A percentile compares a stretch with the other conserved stretches of the same genome.
phyloP scores from a whole-genome alignment of 192 early-diverging fungal species.

The Linnemannia schmuckeri region DNA sequence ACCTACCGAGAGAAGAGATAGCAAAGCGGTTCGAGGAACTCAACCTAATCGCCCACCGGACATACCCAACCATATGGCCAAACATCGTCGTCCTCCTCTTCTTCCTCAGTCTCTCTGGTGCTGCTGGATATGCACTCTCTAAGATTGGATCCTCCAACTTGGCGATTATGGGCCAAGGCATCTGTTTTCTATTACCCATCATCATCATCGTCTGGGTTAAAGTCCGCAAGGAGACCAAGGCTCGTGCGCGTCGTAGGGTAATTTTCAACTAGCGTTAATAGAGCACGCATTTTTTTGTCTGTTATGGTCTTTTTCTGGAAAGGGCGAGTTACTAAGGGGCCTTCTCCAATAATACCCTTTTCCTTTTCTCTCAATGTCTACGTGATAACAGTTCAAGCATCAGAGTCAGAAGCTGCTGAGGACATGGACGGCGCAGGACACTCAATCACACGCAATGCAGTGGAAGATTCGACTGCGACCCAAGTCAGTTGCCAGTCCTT shows the following conservation, averaged over 20 bases:
- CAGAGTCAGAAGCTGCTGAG: conserved; percentile 43
- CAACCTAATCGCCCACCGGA: conserved; percentile 19
- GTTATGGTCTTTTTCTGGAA: background rate
- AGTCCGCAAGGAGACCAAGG: conserved; percentile 19
- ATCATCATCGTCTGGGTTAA: conserved; percentile 39
- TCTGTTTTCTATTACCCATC: conserved; percentile 36
- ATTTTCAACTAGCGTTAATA: background rate
- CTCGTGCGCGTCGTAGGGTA: conserved; percentile 26
- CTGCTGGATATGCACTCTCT: background rate
- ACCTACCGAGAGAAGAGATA: conserved; percentile 35
- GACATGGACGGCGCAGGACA: conserved; percentile 37
- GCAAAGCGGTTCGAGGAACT: conserved; percentile 30
- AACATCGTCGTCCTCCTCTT: conserved; percentile 4
- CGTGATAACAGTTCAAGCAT: conserved; percentile 28
- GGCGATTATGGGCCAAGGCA: conserved; percentile 28
- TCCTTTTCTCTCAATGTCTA: background rate
- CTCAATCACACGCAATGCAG: conserved; percentile 36
- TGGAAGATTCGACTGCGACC: conserved; percentile 47
- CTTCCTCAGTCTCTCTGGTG: background rate
- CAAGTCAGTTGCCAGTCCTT: conserved; percentile 10
- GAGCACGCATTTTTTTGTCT: background rate
- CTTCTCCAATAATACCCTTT: background rate
- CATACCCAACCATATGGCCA: conserved; percentile 40
- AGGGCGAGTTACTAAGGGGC: too few relatives aligned
- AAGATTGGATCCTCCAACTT: conserved; percentile 24